Evolutionary conservation across 768 basidiomycete species (phyloP).

Genomic region (Lentinus brumalis): DNA sequence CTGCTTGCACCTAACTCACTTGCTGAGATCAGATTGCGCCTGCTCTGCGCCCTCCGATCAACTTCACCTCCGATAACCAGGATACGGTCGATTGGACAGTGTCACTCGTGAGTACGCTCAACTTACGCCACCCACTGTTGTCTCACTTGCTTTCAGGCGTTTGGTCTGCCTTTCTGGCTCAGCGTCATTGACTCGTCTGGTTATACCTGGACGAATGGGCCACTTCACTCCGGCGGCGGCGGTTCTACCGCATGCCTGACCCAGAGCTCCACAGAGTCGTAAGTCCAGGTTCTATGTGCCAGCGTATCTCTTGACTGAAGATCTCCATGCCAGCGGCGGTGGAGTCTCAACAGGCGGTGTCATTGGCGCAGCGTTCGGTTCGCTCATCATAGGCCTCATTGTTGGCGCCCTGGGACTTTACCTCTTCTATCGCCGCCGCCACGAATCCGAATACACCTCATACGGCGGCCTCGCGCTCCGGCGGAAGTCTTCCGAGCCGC

Average conservation of each 20-base stretch:
- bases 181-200: constrained; percentile 54
- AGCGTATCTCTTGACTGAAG: not conserved
- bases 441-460: not conserved
- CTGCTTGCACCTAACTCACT: not conserved
- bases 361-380: constrained; percentile 26
- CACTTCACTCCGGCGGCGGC: constrained; percentile 53
- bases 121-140: not conserved
- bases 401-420: constrained; percentile 17
- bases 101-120: constrained; percentile 27
- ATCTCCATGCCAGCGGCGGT: not conserved
- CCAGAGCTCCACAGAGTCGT: constrained; percentile 12
- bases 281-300: not conserved
- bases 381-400: constrained; percentile 25
- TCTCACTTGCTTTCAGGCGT: constrained; percentile 40
- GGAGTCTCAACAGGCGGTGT: constrained; percentile 24
- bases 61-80: constrained; percentile 48
- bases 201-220: constrained; percentile 57
- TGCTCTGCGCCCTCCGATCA: constrained; percentile 59
- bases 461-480: not conserved
- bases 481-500: constrained; percentile 15
- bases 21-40: constrained; percentile 51
- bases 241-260: constrained; percentile 44
- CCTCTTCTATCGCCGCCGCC: constrained; percentile 9
- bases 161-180: constrained; percentile 58
- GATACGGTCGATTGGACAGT: constrained; percentile 61